Base-by-base conservation (phyloP, 2,329 filamentous ascomycete genomes). In the Diaporthe sp. region DNA sequence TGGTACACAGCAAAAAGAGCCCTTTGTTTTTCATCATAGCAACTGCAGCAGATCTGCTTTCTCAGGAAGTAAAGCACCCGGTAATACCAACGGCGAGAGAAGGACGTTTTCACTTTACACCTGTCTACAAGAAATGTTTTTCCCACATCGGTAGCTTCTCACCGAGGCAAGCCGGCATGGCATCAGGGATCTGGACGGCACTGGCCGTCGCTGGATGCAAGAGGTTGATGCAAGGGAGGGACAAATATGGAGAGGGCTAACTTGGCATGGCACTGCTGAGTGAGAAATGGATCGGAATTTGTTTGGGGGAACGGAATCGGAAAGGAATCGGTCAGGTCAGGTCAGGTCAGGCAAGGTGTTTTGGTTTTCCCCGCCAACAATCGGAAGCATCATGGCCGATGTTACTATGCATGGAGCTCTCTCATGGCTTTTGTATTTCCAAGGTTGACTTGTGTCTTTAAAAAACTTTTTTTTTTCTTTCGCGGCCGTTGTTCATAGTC, bases 21-120 rank as follows among this genome's bases (percentile, higher is more conserved):
- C 74, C 51, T 53, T 73, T 73, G 46, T 75, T 42, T 71, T 61
- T 58, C 68, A 71, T 65, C 42, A 61, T 71, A 49, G 75, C 49
- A 70, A 70, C 34, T 70, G 65, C 75, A 75, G 58, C 71, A 75
- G 70, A 73, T 73, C 55, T 73, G 73, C 73, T 57, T 75, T 72
- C 46, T 72, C 46, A 15, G 60, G 68, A 58, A 51, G 58, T 55
- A 53, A 60, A 57, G 60, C 72, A 67, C 34, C 28, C 22, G 75
- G 57, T 68, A 51, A 68, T 76, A 61, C 44, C 72, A 68, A 70
- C 65, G 44, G 28, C 49, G 67, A 44, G 44, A 51, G 42, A 22
- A 39, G 51, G n/a, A 65, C 12, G 31, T 17, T 60, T 67, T 76
- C 57, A 37, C 22, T 75, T 46, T 65, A 65, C 71, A 75, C 46